These are phyloP conservation scores for Talaromyces sp. DNA, from an alignment of 2,329 filamentous ascomycete genomes.

Conservation along the genomic window DNA sequence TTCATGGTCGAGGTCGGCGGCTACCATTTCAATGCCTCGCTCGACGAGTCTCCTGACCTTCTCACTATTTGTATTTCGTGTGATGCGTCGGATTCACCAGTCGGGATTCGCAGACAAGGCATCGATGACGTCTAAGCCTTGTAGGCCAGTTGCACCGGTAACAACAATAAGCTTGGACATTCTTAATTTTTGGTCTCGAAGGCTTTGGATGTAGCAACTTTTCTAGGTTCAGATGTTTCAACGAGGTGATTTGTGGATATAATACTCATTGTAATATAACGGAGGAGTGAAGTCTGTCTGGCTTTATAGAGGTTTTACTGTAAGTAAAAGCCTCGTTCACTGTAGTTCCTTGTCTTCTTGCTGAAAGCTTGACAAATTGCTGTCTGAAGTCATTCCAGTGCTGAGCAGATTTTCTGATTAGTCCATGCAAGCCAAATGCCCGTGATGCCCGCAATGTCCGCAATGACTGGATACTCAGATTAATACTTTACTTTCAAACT, in stretches of 20 bases:
- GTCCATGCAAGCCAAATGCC: not conserved
- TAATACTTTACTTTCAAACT: not conserved
- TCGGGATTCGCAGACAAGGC: slow-evolving; percentile 8
- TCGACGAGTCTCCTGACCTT: slow-evolving; percentile 25
- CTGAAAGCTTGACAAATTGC: not conserved
- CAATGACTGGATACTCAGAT: not conserved
- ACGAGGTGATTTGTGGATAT: not conserved
- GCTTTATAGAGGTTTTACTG: not conserved
- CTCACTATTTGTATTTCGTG: slow-evolving; percentile 29
- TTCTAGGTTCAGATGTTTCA: not conserved
- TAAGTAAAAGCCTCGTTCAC: not conserved
- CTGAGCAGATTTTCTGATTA: not conserved
- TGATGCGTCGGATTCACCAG: slow-evolving; percentile 33
- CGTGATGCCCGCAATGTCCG: not conserved
- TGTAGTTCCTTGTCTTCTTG: not conserved
- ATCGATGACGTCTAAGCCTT: slow-evolving; percentile 19
- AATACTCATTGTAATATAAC: not conserved
- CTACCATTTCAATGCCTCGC: slow-evolving; percentile 32
- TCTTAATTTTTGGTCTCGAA: not conserved
- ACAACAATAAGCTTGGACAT: slow-evolving; percentile 36
- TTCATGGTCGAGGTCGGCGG: slow-evolving; percentile 32
- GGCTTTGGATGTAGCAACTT: not conserved
- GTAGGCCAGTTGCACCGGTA: slow-evolving; percentile 38
- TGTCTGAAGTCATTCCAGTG: not conserved
- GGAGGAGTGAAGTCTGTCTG: not conserved